Evolutionary conservation across 2,329 filamentous ascomycete genomes (phyloP), one percentile per base, ranked within the genome.

Genomic region (Trichoderma lentiforme): DNA sequence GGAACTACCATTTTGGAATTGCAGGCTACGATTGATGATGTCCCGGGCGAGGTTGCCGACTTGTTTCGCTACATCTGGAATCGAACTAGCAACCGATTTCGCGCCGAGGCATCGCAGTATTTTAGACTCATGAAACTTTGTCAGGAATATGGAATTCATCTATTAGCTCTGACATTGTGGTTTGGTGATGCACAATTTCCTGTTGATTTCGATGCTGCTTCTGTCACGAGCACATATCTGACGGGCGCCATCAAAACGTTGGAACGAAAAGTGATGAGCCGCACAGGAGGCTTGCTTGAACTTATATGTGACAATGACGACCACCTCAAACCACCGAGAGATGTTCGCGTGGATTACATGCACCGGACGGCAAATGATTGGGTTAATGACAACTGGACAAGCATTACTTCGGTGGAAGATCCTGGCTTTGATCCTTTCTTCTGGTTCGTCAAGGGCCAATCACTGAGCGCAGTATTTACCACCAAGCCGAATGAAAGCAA

Each of bases 201-300:
- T 1, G 43, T 51, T 6, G 43, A 51, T 1, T 3, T 51, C n/a
- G 2, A 51, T 2, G 9, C n/a, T 1, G 4, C 43, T 11, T 0
- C 0, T 3, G 43, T 12, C n/a, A 51, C 43, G 4, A 21, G 18
- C 43, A 6, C 0, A 3, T 51, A 21, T 51, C 4, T 51, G 43
- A 12, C 4, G 1, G 9, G 43, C 9, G 43, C 0, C n/a, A 24
- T 51, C 8, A 51, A 51, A 12, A 21, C 1, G 0, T 24, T 51
- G 9, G 43, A 51, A 12, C 43, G 43, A 51, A 51, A 6, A 6
- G 0, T 51, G 43, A 24, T 51, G 43, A 51, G 43, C 43, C 43
- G 43, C 4, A 51, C 43, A 2, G 43, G 43, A 21, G 43, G 43
- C n/a, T 24, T 51, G 2, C 43, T n/a, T n/a, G n/a, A n/a, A n/a